A percentile compares a stretch with the other conserved stretches of the same genome.
phyloP scores from a whole-genome alignment of 140 eudicot genomes.

The Flaveria floridana region DNA sequence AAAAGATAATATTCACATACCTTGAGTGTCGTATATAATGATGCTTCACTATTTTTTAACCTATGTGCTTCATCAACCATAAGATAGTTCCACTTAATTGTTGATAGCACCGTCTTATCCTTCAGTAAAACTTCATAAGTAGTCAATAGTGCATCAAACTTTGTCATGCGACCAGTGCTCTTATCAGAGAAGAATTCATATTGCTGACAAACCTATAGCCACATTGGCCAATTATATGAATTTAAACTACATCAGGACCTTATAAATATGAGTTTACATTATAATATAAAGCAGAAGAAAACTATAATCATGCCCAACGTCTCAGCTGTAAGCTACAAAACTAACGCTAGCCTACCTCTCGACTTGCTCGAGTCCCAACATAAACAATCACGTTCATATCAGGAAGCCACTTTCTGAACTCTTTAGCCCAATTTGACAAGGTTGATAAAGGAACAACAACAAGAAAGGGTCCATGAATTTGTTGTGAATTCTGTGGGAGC shows the following conservation, averaged over 20 bases:
- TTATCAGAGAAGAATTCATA: slow-evolving; percentile 89
- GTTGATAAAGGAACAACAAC: slow-evolving; percentile 99
- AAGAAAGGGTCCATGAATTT: slow-evolving; percentile 96
- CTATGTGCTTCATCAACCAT: slow-evolving; percentile 99
- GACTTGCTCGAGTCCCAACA: slow-evolving; percentile 99
- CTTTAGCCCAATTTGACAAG: slow-evolving; percentile 98
- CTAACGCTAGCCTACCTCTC: slow-evolving; percentile 64
- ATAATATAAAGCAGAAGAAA: neutral
- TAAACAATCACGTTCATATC: slow-evolving; percentile 85
- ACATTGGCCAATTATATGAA: slow-evolving; percentile 15
- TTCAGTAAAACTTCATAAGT: slow-evolving; percentile 93
- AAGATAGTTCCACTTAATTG: slow-evolving; percentile 94
- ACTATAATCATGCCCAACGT: neutral
- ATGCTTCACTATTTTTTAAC: slow-evolving; percentile 96
- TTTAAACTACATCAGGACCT: slow-evolving; percentile 11
- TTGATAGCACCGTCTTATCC: slow-evolving; percentile 88
- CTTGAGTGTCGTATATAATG: slow-evolving; percentile 75
- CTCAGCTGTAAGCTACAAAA: neutral
- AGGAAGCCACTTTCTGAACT: slow-evolving; percentile 96
- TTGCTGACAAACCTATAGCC: slow-evolving; percentile 92
- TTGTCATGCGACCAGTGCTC: slow-evolving; percentile 56
- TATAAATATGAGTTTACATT: neutral
- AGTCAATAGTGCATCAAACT: slow-evolving; percentile 87
- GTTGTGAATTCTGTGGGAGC: slow-evolving; percentile 77
- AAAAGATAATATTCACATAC: slow-evolving; percentile 39